These are phyloP conservation scores for Sporisorium iseilematis-ciliati DNA, from an alignment of 1,284 basidiomycete genomes.

Conservation along the genomic window DNA sequence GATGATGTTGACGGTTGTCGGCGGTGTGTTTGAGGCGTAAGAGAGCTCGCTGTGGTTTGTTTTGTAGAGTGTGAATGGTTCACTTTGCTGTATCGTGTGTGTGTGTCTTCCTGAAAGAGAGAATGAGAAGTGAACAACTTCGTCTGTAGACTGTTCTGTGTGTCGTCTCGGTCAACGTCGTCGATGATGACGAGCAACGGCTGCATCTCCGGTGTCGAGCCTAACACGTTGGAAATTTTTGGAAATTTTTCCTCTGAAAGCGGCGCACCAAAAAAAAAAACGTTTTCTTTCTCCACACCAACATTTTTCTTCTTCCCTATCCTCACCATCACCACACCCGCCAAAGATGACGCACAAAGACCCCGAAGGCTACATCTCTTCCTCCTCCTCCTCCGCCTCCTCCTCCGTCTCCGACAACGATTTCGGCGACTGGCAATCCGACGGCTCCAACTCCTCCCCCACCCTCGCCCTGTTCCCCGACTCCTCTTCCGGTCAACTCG, in stretches of 20 bases:
- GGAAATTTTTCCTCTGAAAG: too few species aligned
- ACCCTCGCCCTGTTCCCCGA: slow-evolving; percentile 34
- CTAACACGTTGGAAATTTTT: too few species aligned
- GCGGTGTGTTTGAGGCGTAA: slow-evolving; percentile 56
- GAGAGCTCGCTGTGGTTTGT: neutral
- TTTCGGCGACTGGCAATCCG: slow-evolving; percentile 47
- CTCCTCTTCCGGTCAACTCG: slow-evolving; percentile 7
- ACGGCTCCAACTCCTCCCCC: slow-evolving; percentile 24
- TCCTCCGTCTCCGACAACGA: slow-evolving; percentile 53
- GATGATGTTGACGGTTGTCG: slow-evolving; percentile 67
- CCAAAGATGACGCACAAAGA: slow-evolving; percentile 48
- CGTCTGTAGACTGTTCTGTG: too few species aligned
- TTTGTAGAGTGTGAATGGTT: too few species aligned
- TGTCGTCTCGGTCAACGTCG: too few species aligned
- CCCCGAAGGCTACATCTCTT: slow-evolving; percentile 29
- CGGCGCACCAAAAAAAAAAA: neutral
- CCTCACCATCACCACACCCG: neutral
- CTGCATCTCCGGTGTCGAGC: too few species aligned
- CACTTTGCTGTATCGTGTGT: too few species aligned
- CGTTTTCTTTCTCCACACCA: slow-evolving; percentile 8
- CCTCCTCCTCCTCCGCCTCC: slow-evolving; percentile 34
- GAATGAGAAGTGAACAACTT: too few species aligned
- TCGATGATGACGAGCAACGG: too few species aligned
- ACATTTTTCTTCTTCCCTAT: neutral
- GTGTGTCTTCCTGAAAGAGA: too few species aligned